Conservation (phyloP, 2,329 filamentous ascomycete species). For the Polychaeton citri region DNA sequence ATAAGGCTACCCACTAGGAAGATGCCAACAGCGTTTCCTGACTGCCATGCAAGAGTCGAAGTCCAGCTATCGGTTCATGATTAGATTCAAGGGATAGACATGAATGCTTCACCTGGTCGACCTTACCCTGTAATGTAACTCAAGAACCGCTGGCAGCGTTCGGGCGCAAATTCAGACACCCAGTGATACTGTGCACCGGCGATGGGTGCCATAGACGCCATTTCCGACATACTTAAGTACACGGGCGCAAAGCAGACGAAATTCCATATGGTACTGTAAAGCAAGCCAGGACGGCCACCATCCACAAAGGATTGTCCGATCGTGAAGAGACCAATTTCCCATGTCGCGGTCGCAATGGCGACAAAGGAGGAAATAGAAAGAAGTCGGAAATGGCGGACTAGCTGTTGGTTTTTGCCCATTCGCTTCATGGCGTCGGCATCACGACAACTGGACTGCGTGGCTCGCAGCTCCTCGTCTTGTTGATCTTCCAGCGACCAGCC, state of each 20-base stretch:
- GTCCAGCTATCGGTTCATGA: too few species aligned
- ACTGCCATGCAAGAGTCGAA: slow-evolving; percentile 12
- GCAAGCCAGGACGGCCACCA: slow-evolving; percentile 15
- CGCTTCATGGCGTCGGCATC: too few species aligned
- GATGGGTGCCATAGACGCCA: slow-evolving; percentile 21
- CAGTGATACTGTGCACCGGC: slow-evolving; percentile 39
- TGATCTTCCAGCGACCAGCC: too few species aligned
- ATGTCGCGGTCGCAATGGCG: slow-evolving; percentile 6
- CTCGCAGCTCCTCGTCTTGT: too few species aligned
- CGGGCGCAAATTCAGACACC: slow-evolving; percentile 13
- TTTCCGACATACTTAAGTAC: slow-evolving; percentile 14
- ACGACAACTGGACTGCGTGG: too few species aligned
- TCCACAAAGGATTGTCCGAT: slow-evolving; percentile 8
- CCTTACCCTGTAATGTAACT: slow-evolving; percentile 25
- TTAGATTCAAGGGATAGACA: too few species aligned
- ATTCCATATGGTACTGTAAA: slow-evolving; percentile 14
- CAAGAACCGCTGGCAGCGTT: slow-evolving; percentile 23
- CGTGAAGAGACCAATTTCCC: slow-evolving; percentile 9
- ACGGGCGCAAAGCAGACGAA: slow-evolving; percentile 2
- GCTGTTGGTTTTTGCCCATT: slow-evolving; percentile 10
- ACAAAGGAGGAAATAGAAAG: slow-evolving; percentile 9
- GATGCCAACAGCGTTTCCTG: slow-evolving; percentile 8
- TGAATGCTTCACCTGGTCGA: slow-evolving; percentile 8
- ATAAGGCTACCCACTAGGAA: slow-evolving; percentile 14
- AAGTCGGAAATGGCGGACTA: slow-evolving; percentile 8